phyloP scores from a whole-genome alignment of 805 yeast genomes.

The Candida alai region DNA sequence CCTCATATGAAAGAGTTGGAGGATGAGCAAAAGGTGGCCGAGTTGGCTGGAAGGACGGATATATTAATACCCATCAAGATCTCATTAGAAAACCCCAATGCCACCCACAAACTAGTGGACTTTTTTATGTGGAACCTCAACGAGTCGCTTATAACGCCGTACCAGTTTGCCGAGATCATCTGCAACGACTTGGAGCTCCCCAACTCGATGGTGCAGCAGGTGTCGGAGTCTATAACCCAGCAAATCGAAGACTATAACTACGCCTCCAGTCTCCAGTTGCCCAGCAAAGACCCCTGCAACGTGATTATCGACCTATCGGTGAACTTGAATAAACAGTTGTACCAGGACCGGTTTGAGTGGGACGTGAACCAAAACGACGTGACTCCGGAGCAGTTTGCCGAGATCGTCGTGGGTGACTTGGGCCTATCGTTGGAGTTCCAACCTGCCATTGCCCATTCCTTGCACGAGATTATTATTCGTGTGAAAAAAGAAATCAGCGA shows the following conservation, averaged over 20 bases:
- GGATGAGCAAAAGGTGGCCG: constrained; percentile 18
- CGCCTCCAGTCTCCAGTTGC: constrained; percentile 61
- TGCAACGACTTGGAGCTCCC: constrained; percentile 85
- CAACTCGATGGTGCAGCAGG: constrained; percentile 53
- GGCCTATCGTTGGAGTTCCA: constrained; percentile 82
- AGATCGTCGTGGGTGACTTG: constrained; percentile 74
- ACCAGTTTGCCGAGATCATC: constrained; percentile 67
- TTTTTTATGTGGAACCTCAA: constrained; percentile 71
- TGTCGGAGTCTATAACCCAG: constrained; percentile 67
- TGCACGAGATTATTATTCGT: constrained; percentile 75
- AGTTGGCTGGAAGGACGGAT: constrained; percentile 34
- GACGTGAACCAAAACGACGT: constrained; percentile 54
- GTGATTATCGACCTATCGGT: constrained; percentile 80
- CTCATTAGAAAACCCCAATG: constrained; percentile 54
- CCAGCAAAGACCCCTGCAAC: constrained; percentile 54
- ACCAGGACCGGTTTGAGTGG: constrained; percentile 95
- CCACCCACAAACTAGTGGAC: constrained; percentile 49
- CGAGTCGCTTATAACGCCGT: constrained; percentile 66
- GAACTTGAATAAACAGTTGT: constrained; percentile 75
- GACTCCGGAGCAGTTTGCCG: constrained; percentile 84
- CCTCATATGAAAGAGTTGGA: constrained; percentile 20
- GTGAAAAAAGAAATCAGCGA: constrained; percentile 82
- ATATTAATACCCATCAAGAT: constrained; percentile 64
- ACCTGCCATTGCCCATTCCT: constrained; percentile 83
- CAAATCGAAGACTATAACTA: constrained; percentile 76